Evolutionary conservation across 352 stramenopile genomes (phyloP), one percentile per base, ranked within the genome.

Genomic region (Globisporangium splendens): DNA sequence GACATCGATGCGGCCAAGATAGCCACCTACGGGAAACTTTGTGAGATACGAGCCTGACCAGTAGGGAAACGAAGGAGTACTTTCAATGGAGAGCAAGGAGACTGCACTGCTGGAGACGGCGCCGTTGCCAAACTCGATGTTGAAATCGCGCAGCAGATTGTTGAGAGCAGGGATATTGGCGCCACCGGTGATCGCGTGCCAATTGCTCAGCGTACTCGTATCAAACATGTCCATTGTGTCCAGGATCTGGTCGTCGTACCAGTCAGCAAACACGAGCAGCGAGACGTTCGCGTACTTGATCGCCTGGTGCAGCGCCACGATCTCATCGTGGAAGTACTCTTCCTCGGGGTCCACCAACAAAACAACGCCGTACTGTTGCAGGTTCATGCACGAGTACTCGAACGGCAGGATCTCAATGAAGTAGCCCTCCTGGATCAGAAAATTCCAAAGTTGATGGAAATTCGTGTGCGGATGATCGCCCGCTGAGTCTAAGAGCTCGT

Each of bases 391-490:
- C 31, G 81, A 86, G 47, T 86, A 91, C 50, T 92, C 82, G 54
- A 86, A 87, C 8, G 79, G 75, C 35, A 93, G 61, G 28, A 96
- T 85, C 43, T 96, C 88, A 8, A 96, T 53, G 50, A 69, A 90
- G 63, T 89, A 96, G 1, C 81, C 84, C 46, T 77, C 68, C 8
- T 64, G 66, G 3, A 77, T 59, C 8, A 96, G 54, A 17, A 79
- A 84, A 54, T 88, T 86, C 76, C 83, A 96, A 1, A 95, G 57
- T 51, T 89, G 78, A 24, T 89, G 76, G 59, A 91, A 96, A 47
- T 96, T 96, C 1, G 88, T 96, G 63, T 95, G 79, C 12, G 69
- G 72, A 28, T 95, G 82, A 58, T 96, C 88, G 33, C 87, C 87
- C 13, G 88, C 78, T 24, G 73, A 73, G 57, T 95, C 84, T 31